Conservation (phyloP, 2,329 filamentous ascomycete genomes). For the Drechslerella coelobrocha region DNA sequence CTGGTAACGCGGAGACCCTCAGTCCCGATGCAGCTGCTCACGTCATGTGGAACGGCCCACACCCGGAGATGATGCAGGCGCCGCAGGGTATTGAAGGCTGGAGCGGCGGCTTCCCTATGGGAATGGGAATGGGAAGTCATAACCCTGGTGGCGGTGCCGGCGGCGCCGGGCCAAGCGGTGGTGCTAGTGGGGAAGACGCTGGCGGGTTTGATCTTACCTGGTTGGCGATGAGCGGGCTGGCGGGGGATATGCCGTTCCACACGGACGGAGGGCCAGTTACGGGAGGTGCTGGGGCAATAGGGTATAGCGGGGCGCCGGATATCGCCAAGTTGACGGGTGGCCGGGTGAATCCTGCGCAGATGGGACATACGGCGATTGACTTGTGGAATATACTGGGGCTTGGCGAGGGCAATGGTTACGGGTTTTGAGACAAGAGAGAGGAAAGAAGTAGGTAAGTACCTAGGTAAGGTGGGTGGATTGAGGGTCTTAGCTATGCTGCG, state of each 20-base stretch:
- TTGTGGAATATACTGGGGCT: slow-evolving; percentile 43
- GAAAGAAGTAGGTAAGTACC: background rate
- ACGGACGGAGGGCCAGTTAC: slow-evolving; percentile 28
- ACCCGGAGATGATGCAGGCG: slow-evolving; percentile 38
- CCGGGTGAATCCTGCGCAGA: slow-evolving; percentile 31
- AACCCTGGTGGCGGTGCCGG: slow-evolving; percentile 8
- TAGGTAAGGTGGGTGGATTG: background rate
- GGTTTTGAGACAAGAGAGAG: background rate
- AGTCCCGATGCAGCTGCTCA: slow-evolving; percentile 43
- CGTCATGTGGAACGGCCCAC: slow-evolving; percentile 41
- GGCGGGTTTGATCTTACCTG: slow-evolving; percentile 45
- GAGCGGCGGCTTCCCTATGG: slow-evolving; percentile 15
- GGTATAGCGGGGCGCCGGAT: slow-evolving; percentile 38
- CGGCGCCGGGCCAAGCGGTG: background rate
- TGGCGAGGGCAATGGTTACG: slow-evolving; percentile 24
- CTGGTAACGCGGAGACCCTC: slow-evolving; percentile 26
- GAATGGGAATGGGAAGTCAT: slow-evolving; percentile 23
- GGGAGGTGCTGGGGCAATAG: slow-evolving; percentile 27
- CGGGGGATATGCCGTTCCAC: slow-evolving; percentile 48
- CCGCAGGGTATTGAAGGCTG: slow-evolving; percentile 28
- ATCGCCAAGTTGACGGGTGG: slow-evolving; percentile 36
- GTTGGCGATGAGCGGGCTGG: slow-evolving; percentile 45
- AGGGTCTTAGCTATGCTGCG: no score
- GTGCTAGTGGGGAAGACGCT: slow-evolving; percentile 18
- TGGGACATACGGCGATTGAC: slow-evolving; percentile 47